Percentiles rank a stretch among this genome's conserved stretches.
phyloP scores from a whole-genome alignment of 805 yeast species.

The Millerago galiae region DNA sequence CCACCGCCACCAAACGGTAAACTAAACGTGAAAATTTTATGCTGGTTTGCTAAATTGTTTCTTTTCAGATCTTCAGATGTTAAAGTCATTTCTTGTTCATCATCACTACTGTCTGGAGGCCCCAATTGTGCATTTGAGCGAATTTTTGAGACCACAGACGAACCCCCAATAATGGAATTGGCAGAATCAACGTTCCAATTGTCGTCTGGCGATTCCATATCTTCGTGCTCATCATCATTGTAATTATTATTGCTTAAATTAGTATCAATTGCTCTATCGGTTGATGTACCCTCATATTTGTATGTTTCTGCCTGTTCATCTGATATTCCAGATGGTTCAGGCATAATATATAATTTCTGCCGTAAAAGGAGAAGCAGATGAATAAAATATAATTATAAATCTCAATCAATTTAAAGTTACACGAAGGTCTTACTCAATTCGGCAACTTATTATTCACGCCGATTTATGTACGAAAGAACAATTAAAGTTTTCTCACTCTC shows the following conservation, averaged over 20 bases:
- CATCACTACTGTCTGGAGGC: background rate
- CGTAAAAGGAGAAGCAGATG: no score
- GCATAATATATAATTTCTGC: no score
- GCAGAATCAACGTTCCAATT: conserved; percentile 6
- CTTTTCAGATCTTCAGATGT: conserved; percentile 16
- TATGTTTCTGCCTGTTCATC: no score
- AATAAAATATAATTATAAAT: no score
- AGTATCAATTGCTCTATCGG: background rate
- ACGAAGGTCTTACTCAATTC: no score
- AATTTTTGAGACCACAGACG: conserved; percentile 22
- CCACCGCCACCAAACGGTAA: conserved; percentile 34
- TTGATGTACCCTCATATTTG: no score
- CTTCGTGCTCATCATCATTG: background rate
- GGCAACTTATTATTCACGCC: no score
- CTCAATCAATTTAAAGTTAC: no score
- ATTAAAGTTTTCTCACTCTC: no score
- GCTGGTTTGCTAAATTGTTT: conserved; percentile 17
- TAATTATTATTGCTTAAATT: background rate
- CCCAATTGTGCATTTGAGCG: background rate
- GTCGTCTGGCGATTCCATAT: background rate
- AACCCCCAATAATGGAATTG: conserved; percentile 40
- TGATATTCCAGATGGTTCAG: no score
- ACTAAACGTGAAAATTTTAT: conserved; percentile 30
- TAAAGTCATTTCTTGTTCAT: conserved; percentile 8
- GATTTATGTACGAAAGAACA: no score